A percentile compares a stretch with the other conserved stretches of the same genome.
These are phyloP conservation scores for Raddia guianensis DNA, from an alignment of 176 grass and related monocot species.

Conservation along the genomic window DNA sequence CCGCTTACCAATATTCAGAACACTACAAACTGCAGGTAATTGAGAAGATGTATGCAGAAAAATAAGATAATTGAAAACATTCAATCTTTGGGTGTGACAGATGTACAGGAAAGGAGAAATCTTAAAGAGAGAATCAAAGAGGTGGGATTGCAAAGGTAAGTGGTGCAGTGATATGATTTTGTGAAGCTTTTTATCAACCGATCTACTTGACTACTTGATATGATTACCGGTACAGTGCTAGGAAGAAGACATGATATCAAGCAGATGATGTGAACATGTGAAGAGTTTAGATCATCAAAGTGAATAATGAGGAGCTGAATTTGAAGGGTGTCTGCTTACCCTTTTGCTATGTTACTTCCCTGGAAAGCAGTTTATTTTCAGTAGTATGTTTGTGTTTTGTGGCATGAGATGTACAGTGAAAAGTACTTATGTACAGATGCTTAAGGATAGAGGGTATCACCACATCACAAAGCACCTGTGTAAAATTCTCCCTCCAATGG, in stretches of 20 bases:
- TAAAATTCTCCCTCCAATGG: no score
- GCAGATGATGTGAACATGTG: background rate
- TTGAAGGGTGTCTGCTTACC: background rate
- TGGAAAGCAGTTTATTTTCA: background rate
- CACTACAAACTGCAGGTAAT: background rate
- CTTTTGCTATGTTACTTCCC: background rate
- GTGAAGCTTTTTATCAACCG: background rate
- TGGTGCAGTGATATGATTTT: background rate
- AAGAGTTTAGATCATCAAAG: background rate
- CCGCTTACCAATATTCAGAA: no score
- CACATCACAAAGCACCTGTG: no score
- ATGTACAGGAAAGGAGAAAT: background rate
- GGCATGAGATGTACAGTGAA: background rate
- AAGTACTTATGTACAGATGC: no score
- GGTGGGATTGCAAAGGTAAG: background rate
- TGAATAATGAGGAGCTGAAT: background rate
- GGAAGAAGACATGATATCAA: background rate
- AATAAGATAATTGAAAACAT: conserved; percentile 3
- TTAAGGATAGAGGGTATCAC: no score
- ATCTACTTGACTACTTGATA: conserved; percentile 15
- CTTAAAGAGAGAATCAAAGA: background rate
- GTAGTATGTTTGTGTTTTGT: background rate
- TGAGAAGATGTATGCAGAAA: conserved; percentile 20
- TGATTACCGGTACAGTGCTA: background rate
- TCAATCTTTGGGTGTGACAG: background rate